These are phyloP conservation scores for Trichoderma endophyticum DNA, from an alignment of 2,329 filamentous ascomycete genomes.

Conservation along the genomic window DNA sequence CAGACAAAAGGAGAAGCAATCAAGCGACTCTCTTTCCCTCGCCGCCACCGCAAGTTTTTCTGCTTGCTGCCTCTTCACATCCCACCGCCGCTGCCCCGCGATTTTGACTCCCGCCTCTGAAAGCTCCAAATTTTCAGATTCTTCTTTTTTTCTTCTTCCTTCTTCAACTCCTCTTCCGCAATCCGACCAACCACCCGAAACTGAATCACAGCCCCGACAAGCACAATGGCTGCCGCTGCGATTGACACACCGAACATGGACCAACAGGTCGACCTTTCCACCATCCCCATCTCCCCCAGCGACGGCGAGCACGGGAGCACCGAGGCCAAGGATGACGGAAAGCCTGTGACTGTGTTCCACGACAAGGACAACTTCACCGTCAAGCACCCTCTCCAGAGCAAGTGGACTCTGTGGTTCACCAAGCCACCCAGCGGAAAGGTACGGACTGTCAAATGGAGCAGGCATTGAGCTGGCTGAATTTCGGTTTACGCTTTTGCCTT, in stretches of 20 bases:
- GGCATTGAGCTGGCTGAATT: neutral
- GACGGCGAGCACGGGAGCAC: constrained; percentile 47
- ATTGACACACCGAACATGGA: constrained; percentile 38
- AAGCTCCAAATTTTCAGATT: neutral
- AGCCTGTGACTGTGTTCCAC: constrained; percentile 92
- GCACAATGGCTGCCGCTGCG: constrained; percentile 37
- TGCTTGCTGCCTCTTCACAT: constrained; percentile 16
- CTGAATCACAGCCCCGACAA: neutral
- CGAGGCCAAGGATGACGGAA: constrained; percentile 49
- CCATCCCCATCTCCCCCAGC: constrained; percentile 64
- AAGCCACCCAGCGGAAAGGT: constrained; percentile 97
- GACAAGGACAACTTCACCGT: constrained; percentile 99
- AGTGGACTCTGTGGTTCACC: constrained; percentile 99
- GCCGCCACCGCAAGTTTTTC: constrained; percentile 24
- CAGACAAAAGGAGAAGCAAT: constrained; percentile 28
- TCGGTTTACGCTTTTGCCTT: neutral
- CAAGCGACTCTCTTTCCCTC: constrained; percentile 25
- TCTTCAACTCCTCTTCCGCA: neutral
- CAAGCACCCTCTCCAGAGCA: constrained; percentile 96
- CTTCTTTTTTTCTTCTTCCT: neutral
- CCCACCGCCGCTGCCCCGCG: constrained; percentile 29
- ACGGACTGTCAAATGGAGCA: constrained; percentile 20
- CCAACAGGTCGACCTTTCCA: constrained; percentile 64
- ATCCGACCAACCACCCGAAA: neutral
- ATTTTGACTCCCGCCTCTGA: constrained; percentile 20